A percentile compares a stretch with the other conserved stretches of the same genome.
phyloP scores from a whole-genome alignment of 139 green algal genomes.

The Raphidocelis subcapitata region DNA sequence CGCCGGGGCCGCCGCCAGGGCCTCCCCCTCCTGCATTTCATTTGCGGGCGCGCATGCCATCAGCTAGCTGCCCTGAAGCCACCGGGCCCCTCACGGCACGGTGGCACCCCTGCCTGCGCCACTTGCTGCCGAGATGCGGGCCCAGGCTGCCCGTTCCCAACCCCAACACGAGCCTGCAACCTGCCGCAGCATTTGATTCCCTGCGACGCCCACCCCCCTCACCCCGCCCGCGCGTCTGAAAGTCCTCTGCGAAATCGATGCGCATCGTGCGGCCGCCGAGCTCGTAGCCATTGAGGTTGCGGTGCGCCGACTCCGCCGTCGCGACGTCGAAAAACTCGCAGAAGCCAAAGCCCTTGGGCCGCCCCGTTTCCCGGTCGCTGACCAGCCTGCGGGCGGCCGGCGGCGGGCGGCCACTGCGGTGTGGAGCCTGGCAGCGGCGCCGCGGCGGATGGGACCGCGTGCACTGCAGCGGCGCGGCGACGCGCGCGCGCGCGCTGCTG shows the following conservation, averaged over 20 bases:
- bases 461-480: background rate
- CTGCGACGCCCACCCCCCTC: background rate
- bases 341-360: constrained; percentile 94
- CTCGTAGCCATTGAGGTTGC: constrained; percentile 81
- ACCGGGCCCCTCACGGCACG: too few species aligned
- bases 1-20: too few species aligned
- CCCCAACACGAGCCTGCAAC: too few species aligned
- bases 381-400: constrained; percentile 69
- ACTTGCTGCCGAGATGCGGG: too few species aligned
- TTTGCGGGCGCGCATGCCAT: too few species aligned
- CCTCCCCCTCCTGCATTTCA: too few species aligned
- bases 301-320: constrained; percentile 82
- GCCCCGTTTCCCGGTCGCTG: constrained; percentile 91
- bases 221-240: background rate
- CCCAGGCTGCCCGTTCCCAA: too few species aligned
- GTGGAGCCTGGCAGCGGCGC: background rate
- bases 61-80: too few species aligned
- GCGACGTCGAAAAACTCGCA: constrained; percentile 89
- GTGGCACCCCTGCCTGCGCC: too few species aligned
- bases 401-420: background rate
- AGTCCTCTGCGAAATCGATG: constrained; percentile 66
- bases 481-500: background rate
- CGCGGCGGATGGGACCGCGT: too few species aligned
- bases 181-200: too few species aligned
- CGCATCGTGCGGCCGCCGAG: constrained; percentile 64